Percentiles rank a stretch among this genome's conserved stretches.
Evolutionary conservation across 2,329 filamentous ascomycete species (phyloP).

Genomic region (Penicillium sp.): DNA sequence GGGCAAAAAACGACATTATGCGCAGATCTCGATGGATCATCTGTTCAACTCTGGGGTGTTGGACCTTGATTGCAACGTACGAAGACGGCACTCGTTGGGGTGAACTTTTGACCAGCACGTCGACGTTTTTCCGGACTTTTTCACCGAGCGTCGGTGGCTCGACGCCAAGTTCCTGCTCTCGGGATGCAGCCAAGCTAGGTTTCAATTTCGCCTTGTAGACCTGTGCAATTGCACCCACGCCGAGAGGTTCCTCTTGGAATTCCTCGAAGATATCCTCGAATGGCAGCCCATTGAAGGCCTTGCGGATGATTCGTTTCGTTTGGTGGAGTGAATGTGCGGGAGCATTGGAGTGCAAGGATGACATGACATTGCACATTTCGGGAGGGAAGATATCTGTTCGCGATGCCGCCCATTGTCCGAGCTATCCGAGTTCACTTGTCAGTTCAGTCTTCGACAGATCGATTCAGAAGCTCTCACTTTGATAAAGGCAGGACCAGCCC

Average conservation of each 20-base stretch:
- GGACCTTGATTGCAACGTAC: slow-evolving; percentile 93
- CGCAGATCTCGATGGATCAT: slow-evolving; percentile 85
- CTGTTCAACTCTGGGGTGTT: slow-evolving; percentile 88
- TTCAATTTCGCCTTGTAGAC: slow-evolving; percentile 96
- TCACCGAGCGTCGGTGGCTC: slow-evolving; percentile 61
- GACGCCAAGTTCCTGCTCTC: slow-evolving; percentile 56
- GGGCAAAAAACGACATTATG: slow-evolving; percentile 93
- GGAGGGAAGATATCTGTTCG: slow-evolving; percentile 93
- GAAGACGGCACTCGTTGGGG: slow-evolving; percentile 83
- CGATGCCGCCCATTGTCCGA: slow-evolving; percentile 98
- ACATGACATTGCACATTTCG: slow-evolving; percentile 91
- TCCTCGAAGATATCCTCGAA: slow-evolving; percentile 97
- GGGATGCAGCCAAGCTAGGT: slow-evolving; percentile 68
- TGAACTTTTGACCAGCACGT: slow-evolving; percentile 81
- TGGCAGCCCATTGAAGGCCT: slow-evolving; percentile 74
- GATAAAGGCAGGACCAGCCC: slow-evolving; percentile 92
- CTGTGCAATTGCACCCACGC: slow-evolving; percentile 94
- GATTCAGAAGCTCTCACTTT: slow-evolving; percentile 62
- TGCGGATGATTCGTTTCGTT: slow-evolving; percentile 76
- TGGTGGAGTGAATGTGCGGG: slow-evolving; percentile 82
- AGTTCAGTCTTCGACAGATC: background rate
- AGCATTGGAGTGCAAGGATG: slow-evolving; percentile 89
- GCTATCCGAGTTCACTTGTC: slow-evolving; percentile 46
- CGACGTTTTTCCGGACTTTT: slow-evolving; percentile 77
- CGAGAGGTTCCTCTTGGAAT: slow-evolving; percentile 84